Conservation (phyloP, 768 basidiomycete genomes). For the Lactarius deliciosus region DNA sequence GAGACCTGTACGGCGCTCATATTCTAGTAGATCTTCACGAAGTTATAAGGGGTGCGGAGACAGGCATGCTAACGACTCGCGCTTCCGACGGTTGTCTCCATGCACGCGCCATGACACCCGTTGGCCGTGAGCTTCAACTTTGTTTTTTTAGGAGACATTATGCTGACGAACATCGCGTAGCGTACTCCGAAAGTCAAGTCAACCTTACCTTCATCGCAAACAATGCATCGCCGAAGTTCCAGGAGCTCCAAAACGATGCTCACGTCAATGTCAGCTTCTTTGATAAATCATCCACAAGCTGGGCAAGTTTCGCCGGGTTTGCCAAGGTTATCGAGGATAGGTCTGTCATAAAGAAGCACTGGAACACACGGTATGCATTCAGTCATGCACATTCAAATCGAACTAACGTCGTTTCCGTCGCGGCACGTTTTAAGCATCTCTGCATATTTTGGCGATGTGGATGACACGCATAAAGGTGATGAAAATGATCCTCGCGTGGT, state of each 20-base stretch:
- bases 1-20: background rate
- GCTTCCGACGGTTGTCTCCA: slow-evolving; percentile 67
- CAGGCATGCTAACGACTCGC: slow-evolving; percentile 79
- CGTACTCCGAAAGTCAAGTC: slow-evolving; percentile 46
- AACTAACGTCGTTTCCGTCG: background rate
- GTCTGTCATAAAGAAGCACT: slow-evolving; percentile 62
- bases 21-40: slow-evolving; percentile 52
- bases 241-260: slow-evolving; percentile 71
- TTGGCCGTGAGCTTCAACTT: slow-evolving; percentile 49
- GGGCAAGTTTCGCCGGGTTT: slow-evolving; percentile 77
- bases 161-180: slow-evolving; percentile 35
- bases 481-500: slow-evolving; percentile 75
- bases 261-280: slow-evolving; percentile 83
- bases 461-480: slow-evolving; percentile 80
- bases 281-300: slow-evolving; percentile 65
- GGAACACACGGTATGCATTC: slow-evolving; percentile 50
- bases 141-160: no score
- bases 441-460: slow-evolving; percentile 86
- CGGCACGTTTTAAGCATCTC: slow-evolving; percentile 43
- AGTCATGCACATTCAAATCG: background rate
- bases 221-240: slow-evolving; percentile 68
- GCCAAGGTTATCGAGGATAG: slow-evolving; percentile 66
- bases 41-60: slow-evolving; percentile 61
- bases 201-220: slow-evolving; percentile 72
- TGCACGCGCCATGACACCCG: slow-evolving; percentile 77